phyloP scores from a whole-genome alignment of 176 grass and related monocot species.

The Oryza coarctata region DNA sequence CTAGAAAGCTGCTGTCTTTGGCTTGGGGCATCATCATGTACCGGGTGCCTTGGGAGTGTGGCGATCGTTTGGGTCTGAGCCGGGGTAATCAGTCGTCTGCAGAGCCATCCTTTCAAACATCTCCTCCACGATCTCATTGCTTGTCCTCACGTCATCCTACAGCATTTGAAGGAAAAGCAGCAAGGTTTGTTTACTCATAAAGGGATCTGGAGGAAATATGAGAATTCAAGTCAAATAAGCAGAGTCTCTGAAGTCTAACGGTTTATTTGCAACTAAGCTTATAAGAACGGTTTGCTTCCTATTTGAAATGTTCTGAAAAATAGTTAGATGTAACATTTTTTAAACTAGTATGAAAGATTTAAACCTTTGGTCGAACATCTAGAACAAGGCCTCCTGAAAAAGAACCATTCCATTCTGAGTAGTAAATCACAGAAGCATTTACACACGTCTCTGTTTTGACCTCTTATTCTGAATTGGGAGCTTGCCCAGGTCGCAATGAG shows the following conservation, averaged over 20 bases:
- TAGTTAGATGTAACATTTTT: too few relatives aligned
- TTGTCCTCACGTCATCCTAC: conserved; percentile 25
- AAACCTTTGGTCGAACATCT: not conserved
- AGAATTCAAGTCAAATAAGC: too few relatives aligned
- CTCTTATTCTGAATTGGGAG: not conserved
- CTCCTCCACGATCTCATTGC: conserved; percentile 28
- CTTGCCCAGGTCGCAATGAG: not conserved
- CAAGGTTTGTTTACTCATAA: too few relatives aligned
- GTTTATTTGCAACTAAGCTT: not conserved
- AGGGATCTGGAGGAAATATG: too few relatives aligned
- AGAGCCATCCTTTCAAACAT: conserved; percentile 53
- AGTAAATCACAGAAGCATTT: not conserved
- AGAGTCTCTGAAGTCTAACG: not conserved
- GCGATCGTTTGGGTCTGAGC: conserved; percentile 52
- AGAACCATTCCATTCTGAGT: not conserved
- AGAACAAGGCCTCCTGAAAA: not conserved
- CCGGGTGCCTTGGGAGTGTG: conserved; percentile 63
- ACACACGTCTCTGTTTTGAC: not conserved
- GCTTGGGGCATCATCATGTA: conserved; percentile 23
- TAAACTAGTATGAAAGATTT: not conserved
- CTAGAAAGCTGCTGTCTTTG: not conserved
- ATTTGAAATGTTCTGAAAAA: too few relatives aligned
- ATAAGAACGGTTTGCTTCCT: not conserved
- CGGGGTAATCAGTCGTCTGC: conserved; percentile 56
- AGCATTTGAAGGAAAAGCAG: not conserved